phyloP scores from a whole-genome alignment of 805 yeast species.

The Candida arabinofermentans region DNA sequence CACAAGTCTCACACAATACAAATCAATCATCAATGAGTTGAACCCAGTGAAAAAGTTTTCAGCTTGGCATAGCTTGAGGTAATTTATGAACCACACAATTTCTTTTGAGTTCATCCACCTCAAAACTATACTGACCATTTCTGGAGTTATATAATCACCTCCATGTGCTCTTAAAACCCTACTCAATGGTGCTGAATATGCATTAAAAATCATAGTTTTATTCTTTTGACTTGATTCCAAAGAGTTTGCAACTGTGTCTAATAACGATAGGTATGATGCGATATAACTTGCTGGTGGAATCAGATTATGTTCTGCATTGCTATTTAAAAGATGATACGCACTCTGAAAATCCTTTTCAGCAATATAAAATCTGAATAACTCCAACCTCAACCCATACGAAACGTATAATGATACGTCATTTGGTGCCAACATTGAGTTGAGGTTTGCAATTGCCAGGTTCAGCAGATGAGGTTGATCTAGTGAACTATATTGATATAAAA shows the following conservation, averaged over 20 bases:
- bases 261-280: slow-evolving; percentile 14
- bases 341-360: slow-evolving; percentile 14
- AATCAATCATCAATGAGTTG: not conserved
- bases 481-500: slow-evolving; percentile 3
- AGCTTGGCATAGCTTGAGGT: slow-evolving; percentile 9
- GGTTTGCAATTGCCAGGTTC: slow-evolving; percentile 5
- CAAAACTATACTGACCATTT: slow-evolving; percentile 6
- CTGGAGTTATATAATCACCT: slow-evolving; percentile 7
- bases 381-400: slow-evolving; percentile 7
- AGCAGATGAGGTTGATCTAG: slow-evolving; percentile 6
- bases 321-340: slow-evolving; percentile 13
- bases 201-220: slow-evolving; percentile 22
- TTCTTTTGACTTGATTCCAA: slow-evolving; percentile 14
- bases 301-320: slow-evolving; percentile 4
- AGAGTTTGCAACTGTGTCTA: slow-evolving; percentile 10
- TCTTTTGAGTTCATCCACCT: slow-evolving; percentile 18
- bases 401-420: not conserved
- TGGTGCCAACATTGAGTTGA: slow-evolving; percentile 1
- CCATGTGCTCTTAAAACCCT: slow-evolving; percentile 6
- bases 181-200: slow-evolving; percentile 17
- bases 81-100: slow-evolving; percentile 20
- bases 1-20: not conserved
- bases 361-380: slow-evolving; percentile 14
- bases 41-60: not conserved
- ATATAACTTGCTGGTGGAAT: slow-evolving; percentile 13